Evolutionary conservation across 2,329 filamentous ascomycete genomes (phyloP).

Genomic region (Chaetomium olivaceum): DNA sequence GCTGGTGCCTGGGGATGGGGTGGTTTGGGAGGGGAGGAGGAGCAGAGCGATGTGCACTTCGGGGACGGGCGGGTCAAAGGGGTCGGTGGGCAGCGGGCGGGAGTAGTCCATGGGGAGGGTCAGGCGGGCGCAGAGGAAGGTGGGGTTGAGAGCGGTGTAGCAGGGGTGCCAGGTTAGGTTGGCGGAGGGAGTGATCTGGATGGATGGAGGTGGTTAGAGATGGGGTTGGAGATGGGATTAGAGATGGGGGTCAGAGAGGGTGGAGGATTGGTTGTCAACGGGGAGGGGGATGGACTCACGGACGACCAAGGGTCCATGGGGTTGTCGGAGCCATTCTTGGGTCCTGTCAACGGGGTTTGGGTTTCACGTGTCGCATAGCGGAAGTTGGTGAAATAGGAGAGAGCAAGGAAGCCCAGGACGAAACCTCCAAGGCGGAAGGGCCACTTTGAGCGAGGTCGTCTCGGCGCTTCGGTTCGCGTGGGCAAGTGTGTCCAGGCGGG

Average conservation of each 20-base stretch:
- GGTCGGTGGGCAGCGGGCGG: conserved; percentile 40
- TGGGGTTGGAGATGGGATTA: too few species aligned
- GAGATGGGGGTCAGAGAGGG: too few species aligned
- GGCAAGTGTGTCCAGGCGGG: not conserved
- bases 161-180: conserved; percentile 49
- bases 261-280: not conserved
- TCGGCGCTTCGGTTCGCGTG: not conserved
- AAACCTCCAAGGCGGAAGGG: not conserved
- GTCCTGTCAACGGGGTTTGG: not conserved
- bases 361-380: not conserved
- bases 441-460: not conserved
- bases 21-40: conserved; percentile 37
- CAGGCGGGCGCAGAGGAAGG: conserved; percentile 46
- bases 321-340: not conserved
- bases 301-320: conserved; percentile 23
- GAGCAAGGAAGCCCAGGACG: not conserved
- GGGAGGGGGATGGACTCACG: not conserved
- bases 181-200: conserved; percentile 46
- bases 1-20: conserved; percentile 28
- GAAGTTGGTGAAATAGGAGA: conserved; percentile 1
- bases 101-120: conserved; percentile 51
- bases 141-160: conserved; percentile 32
- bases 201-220: not conserved
- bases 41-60: conserved; percentile 44
- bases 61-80: conserved; percentile 33